phyloP scores from a whole-genome alignment of 2,329 filamentous ascomycete genomes.

The Aciculosporium take region DNA sequence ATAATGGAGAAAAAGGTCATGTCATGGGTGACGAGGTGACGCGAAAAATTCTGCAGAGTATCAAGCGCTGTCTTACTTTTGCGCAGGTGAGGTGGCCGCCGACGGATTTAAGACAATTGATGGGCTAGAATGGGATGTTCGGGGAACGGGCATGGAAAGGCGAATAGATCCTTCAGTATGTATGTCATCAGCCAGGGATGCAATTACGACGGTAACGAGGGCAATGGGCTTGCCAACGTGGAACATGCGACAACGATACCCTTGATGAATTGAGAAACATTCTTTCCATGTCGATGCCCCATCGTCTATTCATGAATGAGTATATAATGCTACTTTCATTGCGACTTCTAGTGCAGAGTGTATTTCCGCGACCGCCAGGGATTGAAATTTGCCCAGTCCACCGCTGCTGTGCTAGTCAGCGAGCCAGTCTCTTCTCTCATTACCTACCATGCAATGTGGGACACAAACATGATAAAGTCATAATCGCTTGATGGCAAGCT shows the following conservation, averaged over 20 bases:
- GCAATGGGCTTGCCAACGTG: neutral
- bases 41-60: conserved; percentile 90
- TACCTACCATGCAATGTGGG: too few relatives aligned
- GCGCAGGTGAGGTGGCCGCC: conserved; percentile 95
- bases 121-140: conserved; percentile 42
- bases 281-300: neutral
- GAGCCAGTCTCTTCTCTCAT: too few relatives aligned
- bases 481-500: too few relatives aligned
- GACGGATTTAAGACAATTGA: conserved; percentile 80
- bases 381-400: too few relatives aligned
- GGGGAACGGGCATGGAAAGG: neutral
- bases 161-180: neutral
- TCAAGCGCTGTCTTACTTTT: conserved; percentile 93
- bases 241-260: neutral
- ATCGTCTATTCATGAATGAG: neutral
- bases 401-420: too few relatives aligned
- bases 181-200: too few relatives aligned
- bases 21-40: conserved; percentile 96
- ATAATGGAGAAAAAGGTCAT: conserved; percentile 76
- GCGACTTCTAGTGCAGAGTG: too few relatives aligned
- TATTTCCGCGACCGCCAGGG: too few relatives aligned
- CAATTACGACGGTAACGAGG: neutral
- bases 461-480: too few relatives aligned
- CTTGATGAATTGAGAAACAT: neutral
- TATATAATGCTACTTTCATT: too few relatives aligned